Base-by-base conservation (phyloP, 2,329 filamentous ascomycete species). In the Scortechinia acanthostroma region DNA sequence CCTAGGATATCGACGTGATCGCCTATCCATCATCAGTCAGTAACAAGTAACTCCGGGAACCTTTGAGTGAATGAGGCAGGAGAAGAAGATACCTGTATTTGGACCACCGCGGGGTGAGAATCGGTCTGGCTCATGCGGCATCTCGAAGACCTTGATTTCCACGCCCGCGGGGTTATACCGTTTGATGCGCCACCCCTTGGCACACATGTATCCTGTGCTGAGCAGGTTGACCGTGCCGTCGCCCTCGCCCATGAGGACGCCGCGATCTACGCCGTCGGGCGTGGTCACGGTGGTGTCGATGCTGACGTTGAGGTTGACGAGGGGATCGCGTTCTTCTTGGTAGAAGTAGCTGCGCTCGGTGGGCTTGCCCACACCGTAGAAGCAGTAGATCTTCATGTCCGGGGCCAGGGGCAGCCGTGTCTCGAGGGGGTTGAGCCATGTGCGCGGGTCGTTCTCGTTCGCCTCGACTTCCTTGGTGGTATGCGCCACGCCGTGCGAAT, bases 341-440 rank as follows among this genome's bases (percentile, higher is more conserved):
- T 98, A 98, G 61, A 87, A 98, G 61, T 97, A 98, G 15, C 83
- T 83, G 46, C 91, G 80, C 64, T 98, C 91, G 0, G 91, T 97
- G 3, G 88, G 85, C 61, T 97, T 98, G 2, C 91, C 91, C 3
- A 95, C 81, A 17, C 87, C 93, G 59, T 98, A 97, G 69, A 98
- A 97, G 66, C 93, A 97, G 66, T 91, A 97, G 13, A 98, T 88
- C 61, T 95, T 96, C 57, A 98, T 70, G 56, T 80, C 88, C 0
- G 93, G 91, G 1, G 93, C 91, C 17, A 89, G 73, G 0, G 93
- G 93, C 0, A 97, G 72, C 2, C 91, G 78, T 0, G 88, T 87
- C 61, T 97, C 91, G 1, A 97, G 77, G 0, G 93, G 93, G 58
- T 98, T 98, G 49, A 95, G 80, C 93, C 93, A 98, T 59, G 94